A percentile compares a stretch with the other conserved stretches of the same genome.
Conservation (phyloP, 2,329 filamentous ascomycete genomes). For the Exophiala calicioides region DNA sequence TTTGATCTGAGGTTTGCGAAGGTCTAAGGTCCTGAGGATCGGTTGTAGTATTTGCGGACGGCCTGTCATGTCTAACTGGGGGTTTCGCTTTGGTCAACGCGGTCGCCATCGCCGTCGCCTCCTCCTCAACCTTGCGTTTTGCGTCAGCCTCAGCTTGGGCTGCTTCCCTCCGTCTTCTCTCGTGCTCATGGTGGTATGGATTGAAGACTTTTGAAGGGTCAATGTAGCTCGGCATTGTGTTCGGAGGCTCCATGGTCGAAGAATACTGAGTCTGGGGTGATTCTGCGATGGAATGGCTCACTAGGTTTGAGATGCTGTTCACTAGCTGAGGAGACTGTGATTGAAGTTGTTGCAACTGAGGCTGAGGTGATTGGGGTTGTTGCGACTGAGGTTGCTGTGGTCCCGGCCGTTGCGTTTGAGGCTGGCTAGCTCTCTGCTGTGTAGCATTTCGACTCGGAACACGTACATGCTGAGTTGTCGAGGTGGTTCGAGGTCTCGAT, state of each 20-base stretch:
- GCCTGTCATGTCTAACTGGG: background rate
- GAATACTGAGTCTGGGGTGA: conserved; percentile 6
- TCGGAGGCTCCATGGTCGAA: conserved; percentile 25
- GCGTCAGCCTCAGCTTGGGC: conserved; percentile 39
- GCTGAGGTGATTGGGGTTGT: no score
- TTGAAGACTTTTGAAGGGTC: conserved; percentile 58
- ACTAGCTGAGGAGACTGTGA: conserved; percentile 1
- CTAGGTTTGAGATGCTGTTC: conserved; percentile 28
- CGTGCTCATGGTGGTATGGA: conserved; percentile 52
- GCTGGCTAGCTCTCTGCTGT: background rate
- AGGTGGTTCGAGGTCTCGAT: no score
- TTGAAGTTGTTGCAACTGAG: no score
- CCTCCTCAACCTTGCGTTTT: conserved; percentile 17
- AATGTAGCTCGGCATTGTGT: conserved; percentile 45
- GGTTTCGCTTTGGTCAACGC: conserved; percentile 1
- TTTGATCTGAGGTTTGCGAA: background rate
- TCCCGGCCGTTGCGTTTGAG: no score
- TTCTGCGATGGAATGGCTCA: conserved; percentile 18
- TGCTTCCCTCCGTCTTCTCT: conserved; percentile 41
- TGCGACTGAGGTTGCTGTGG: no score
- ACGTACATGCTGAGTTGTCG: conserved; percentile 3
- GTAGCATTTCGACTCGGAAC: conserved; percentile 4
- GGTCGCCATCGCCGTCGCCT: conserved; percentile 1
- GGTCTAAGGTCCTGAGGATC: background rate
- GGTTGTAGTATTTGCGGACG: background rate